Base-by-base conservation (phyloP, 139 green algal species). In the Chlamydomonas eustigma region DNA sequence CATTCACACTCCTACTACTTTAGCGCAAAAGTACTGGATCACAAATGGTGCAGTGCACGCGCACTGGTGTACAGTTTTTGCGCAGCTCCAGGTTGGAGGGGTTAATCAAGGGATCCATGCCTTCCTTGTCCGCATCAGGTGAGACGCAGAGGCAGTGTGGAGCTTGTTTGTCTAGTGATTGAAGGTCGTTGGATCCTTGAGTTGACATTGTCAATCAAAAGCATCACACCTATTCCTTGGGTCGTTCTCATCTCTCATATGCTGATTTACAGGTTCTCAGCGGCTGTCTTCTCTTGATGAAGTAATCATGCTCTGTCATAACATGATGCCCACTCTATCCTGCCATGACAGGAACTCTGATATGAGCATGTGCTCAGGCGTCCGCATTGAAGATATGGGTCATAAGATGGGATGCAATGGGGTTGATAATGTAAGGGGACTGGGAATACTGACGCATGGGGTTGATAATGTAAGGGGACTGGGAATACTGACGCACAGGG, bases 1-100 rank as follows among this genome's bases (percentile, higher is more conserved):
- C 68, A 87, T 97, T 64, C 39, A 93, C 86, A 93, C 91, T 0
- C 88, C 91, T 39, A 91, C 79, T 37, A 88, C 87, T 0, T 80
- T 95, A 37, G 86, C 86, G 1, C 88, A 93, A 64, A 93, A 93
- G 76, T 83, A 93, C 81, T 94, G 90, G 91, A 95, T 97, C 85
- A 97, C 93, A 64, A 97, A 97, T 87, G 71, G 78, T 30, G 90
- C 93, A 2, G 84, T 94, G 51, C 92, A 97, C 70, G 91, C 91
- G 6, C 89, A 97, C 81, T 97, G 87, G 87, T 81, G 79, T 1
- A 91, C 94, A 0, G 92, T 97, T 39, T 97, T 97, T 90, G 92
- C 90, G 2, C 92, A 96, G 85, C 75, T 91, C 34, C 36, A 52
- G 34, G 81, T 91, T 33, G 35, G 50, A 12, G 82, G 81, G 44